Evolutionary conservation across 2,329 filamentous ascomycete genomes (phyloP).

Genomic region (Ophiostoma piceae): DNA sequence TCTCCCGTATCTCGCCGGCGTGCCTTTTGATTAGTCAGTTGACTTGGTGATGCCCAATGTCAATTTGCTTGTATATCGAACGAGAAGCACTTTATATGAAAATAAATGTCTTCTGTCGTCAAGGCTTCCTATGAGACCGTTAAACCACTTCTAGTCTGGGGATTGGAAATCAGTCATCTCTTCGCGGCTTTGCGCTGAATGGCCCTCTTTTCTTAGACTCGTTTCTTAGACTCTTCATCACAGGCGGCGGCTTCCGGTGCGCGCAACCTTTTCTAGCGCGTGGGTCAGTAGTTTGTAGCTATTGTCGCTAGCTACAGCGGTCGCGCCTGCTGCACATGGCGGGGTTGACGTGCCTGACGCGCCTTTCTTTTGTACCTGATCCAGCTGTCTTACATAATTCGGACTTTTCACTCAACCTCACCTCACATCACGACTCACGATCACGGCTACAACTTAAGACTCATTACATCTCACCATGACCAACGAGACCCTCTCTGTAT

Average conservation of each 20-base stretch:
- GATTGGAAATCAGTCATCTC: slow-evolving; percentile 18
- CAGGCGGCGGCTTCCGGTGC: not conserved
- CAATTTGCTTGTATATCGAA: not conserved
- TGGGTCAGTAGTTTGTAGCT: not conserved
- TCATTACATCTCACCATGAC: not conserved
- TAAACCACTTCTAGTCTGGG: not conserved
- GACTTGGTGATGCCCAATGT: not conserved
- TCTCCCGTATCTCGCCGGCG: not conserved
- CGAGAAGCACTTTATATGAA: not conserved
- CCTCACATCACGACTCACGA: not conserved
- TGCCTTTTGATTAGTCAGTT: not conserved
- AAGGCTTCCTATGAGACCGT: not conserved
- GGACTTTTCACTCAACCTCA: not conserved
- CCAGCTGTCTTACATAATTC: slow-evolving; percentile 10
- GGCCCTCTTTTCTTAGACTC: slow-evolving; percentile 5
- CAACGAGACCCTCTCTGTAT: slow-evolving; percentile 29
- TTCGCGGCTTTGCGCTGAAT: not conserved
- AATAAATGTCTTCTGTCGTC: not conserved
- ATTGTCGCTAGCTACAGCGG: not conserved
- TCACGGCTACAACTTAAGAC: not conserved
- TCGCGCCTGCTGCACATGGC: not conserved
- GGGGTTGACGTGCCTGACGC: slow-evolving; percentile 4
- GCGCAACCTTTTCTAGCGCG: slow-evolving; percentile 7
- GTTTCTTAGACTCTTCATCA: not conserved
- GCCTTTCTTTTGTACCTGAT: not conserved